Evolutionary conservation across 192 early-diverging fungal species (phyloP).

Genomic region (Backusella australiensis): DNA sequence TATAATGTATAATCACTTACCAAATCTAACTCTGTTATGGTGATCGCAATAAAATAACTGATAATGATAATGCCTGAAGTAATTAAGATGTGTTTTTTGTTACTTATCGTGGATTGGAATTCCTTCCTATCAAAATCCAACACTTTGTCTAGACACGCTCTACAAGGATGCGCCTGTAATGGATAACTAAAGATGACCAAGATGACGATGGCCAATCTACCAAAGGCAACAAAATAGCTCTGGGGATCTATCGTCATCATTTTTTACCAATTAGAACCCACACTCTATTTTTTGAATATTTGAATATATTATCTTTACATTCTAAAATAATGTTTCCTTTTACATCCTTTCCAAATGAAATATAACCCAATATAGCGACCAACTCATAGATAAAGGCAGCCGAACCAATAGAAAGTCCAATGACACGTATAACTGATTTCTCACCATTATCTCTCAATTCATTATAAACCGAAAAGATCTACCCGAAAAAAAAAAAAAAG

Average conservation of each 20-base stretch:
- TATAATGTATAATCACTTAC: constrained; percentile 32
- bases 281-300: background rate
- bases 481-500: background rate
- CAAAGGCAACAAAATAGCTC: constrained; percentile 70
- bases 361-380: constrained; percentile 89
- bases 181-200: constrained; percentile 91
- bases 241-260: constrained; percentile 52
- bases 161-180: constrained; percentile 89
- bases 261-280: background rate
- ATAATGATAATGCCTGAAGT: constrained; percentile 65
- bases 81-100: constrained; percentile 52
- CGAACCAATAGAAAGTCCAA: constrained; percentile 72
- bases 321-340: constrained; percentile 79
- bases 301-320: constrained; percentile 56
- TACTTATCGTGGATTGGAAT: background rate
- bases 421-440: constrained; percentile 63
- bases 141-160: constrained; percentile 89
- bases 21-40: constrained; percentile 75
- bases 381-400: constrained; percentile 78
- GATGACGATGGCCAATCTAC: constrained; percentile 85
- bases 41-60: constrained; percentile 73
- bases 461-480: constrained; percentile 96
- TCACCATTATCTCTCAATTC: constrained; percentile 86
- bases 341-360: constrained; percentile 86
- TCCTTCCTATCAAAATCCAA: constrained; percentile 35